Percentiles rank a stretch among this genome's conserved stretches.
phyloP scores from a whole-genome alignment of 495 filamentous ascomycete genomes.

The Amorphotheca resinae region DNA sequence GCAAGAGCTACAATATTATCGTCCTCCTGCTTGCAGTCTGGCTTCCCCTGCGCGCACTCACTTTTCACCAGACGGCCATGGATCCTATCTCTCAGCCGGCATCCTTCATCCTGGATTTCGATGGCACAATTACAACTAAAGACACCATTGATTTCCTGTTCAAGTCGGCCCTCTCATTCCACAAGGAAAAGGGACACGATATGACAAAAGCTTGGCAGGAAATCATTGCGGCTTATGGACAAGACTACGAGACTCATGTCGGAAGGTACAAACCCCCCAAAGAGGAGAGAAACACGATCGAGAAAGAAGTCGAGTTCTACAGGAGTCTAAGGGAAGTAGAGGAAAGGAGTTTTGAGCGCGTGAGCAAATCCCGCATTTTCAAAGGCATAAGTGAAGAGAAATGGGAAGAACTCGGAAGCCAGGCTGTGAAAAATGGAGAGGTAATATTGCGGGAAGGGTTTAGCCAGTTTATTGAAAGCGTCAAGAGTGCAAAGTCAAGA shows the following conservation, averaged over 20 bases:
- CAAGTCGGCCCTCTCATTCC: slow-evolving; percentile 2
- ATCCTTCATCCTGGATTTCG: slow-evolving; percentile 14
- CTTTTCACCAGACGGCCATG: too few species aligned
- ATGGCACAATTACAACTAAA: slow-evolving; percentile 15
- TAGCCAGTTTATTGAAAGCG: slow-evolving; percentile 1
- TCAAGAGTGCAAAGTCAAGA: neutral
- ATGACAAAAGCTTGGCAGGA: slow-evolving; percentile 3
- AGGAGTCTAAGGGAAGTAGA: slow-evolving; percentile 9
- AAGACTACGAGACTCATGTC: slow-evolving; percentile 7
- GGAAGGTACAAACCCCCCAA: slow-evolving; percentile 3
- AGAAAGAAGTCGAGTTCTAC: slow-evolving; percentile 8
- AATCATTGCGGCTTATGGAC: slow-evolving; percentile 7
- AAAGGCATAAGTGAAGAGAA: slow-evolving; percentile 3
- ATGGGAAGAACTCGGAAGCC: slow-evolving; percentile 7
- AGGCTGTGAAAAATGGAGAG: slow-evolving; percentile 6
- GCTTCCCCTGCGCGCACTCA: too few species aligned
- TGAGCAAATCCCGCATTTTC: slow-evolving; percentile 14
- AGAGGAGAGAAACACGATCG: slow-evolving; percentile 3
- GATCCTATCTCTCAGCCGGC: too few species aligned
- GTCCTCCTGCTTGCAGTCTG: too few species aligned
- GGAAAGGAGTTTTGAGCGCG: slow-evolving; percentile 9
- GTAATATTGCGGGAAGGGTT: slow-evolving; percentile 14
- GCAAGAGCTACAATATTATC: too few species aligned
- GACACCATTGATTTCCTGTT: slow-evolving; percentile 12
- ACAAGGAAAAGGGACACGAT: neutral